Evolutionary conservation across 345 rosid species (phyloP).

Genomic region (Salix brachista): DNA sequence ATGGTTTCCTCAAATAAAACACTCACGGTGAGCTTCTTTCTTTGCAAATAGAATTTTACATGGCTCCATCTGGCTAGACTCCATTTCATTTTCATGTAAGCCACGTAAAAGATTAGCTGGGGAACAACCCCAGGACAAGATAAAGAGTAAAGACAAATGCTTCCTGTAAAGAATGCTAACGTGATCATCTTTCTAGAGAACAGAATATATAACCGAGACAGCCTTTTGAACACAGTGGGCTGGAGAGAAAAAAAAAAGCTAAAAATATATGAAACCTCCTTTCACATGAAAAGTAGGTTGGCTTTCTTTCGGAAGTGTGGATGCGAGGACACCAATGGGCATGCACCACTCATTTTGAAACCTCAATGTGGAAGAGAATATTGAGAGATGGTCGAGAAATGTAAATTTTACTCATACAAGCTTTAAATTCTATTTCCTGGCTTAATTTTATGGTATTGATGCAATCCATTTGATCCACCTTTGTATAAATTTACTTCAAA

Average conservation of each 20-base stretch:
- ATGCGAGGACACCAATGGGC: neutral
- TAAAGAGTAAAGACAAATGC: constrained; percentile 5
- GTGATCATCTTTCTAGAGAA: constrained; percentile 7
- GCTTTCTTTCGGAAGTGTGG: constrained; percentile 12
- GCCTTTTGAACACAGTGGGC: constrained; percentile 18
- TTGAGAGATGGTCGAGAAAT: too few species aligned
- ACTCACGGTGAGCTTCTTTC: neutral
- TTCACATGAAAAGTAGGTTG: constrained; percentile 10
- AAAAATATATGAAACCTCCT: constrained; percentile 12
- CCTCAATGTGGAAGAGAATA: neutral
- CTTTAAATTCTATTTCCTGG: constrained; percentile 3
- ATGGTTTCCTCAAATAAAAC: neutral
- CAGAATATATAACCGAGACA: constrained; percentile 18
- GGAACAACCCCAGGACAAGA: constrained; percentile 9
- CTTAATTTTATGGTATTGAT: neutral
- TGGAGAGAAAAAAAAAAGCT: constrained; percentile 1
- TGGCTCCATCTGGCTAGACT: neutral
- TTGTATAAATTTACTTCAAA: neutral
- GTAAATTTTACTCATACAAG: neutral
- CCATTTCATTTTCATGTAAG: constrained; percentile 2
- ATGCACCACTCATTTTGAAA: neutral
- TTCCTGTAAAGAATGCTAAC: neutral
- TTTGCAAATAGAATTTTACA: constrained; percentile 2
- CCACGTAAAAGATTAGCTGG: neutral
- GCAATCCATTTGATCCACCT: neutral